phyloP scores from a whole-genome alignment of 768 basidiomycete species.

The Lactifluus pinguis region DNA sequence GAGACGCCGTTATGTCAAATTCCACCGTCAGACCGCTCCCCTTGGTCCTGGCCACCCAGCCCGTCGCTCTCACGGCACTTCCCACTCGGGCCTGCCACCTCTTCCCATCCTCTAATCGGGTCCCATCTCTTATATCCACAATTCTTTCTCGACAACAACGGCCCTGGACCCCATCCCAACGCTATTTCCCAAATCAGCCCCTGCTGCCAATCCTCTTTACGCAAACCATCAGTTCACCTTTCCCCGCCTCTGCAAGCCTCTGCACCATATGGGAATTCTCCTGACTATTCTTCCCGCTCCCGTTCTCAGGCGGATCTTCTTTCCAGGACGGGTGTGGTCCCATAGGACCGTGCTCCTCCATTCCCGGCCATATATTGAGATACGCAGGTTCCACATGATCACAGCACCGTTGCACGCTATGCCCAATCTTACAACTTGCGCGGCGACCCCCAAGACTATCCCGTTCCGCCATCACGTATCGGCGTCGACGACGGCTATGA shows the following conservation, averaged over 20 bases:
- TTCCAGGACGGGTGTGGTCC: slow-evolving; percentile 28
- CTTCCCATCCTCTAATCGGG: slow-evolving; percentile 8
- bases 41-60: too few relatives aligned
- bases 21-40: slow-evolving; percentile 51
- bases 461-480: too few relatives aligned
- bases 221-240: too few relatives aligned
- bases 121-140: neutral
- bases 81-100: neutral
- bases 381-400: slow-evolving; percentile 4
- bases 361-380: slow-evolving; percentile 15
- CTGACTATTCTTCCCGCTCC: slow-evolving; percentile 42
- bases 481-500: too few relatives aligned
- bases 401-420: too few relatives aligned
- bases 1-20: slow-evolving; percentile 74
- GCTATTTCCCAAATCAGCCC: neutral
- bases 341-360: slow-evolving; percentile 13
- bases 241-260: neutral
- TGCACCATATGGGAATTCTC: slow-evolving; percentile 8
- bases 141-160: slow-evolving; percentile 3
- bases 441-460: too few relatives aligned
- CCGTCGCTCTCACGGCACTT: slow-evolving; percentile 7
- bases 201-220: neutral
- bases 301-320: slow-evolving; percentile 40
- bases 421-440: too few relatives aligned
- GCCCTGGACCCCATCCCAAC: neutral